Conservation (phyloP, 2,329 filamentous ascomycete genomes). For the Fusarium sterilihyphosum region DNA sequence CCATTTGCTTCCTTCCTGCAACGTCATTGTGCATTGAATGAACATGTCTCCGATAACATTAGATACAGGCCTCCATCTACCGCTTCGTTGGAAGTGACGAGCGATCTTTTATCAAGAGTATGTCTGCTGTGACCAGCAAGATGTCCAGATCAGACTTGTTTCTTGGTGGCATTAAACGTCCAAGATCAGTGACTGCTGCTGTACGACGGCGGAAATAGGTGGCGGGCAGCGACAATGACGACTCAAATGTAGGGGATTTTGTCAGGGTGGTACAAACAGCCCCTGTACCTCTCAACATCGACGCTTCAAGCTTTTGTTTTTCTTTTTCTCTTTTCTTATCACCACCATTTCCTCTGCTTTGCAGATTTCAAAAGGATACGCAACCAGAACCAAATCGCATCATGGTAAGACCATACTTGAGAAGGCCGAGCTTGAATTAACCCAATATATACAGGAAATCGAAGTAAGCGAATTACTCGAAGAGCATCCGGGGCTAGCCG, state of each 20-base stretch:
- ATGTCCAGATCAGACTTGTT: not conserved
- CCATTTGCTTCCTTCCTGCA: too few species aligned
- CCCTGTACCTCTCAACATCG: not conserved
- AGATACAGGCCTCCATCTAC: not conserved
- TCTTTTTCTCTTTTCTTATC: not conserved
- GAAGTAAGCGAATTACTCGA: not conserved
- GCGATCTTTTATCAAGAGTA: not conserved
- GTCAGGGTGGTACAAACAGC: not conserved
- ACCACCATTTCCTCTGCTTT: not conserved
- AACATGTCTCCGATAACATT: not conserved
- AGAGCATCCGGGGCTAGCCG: too few species aligned
- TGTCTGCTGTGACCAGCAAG: not conserved
- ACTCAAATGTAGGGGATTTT: not conserved
- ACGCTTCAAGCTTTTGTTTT: accelerated
- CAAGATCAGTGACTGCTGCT: not conserved
- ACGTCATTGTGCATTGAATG: not conserved
- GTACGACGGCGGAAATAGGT: not conserved
- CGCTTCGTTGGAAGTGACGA: not conserved
- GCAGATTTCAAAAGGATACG: too few species aligned
- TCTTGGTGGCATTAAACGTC: not conserved
- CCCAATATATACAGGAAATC: not conserved
- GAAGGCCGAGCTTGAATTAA: not conserved
- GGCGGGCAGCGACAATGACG: not conserved
- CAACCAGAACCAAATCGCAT: too few species aligned
- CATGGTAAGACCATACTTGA: not conserved